phyloP scores from a whole-genome alignment of 2,329 filamentous ascomycete species.

The Penicillium sp. region DNA sequence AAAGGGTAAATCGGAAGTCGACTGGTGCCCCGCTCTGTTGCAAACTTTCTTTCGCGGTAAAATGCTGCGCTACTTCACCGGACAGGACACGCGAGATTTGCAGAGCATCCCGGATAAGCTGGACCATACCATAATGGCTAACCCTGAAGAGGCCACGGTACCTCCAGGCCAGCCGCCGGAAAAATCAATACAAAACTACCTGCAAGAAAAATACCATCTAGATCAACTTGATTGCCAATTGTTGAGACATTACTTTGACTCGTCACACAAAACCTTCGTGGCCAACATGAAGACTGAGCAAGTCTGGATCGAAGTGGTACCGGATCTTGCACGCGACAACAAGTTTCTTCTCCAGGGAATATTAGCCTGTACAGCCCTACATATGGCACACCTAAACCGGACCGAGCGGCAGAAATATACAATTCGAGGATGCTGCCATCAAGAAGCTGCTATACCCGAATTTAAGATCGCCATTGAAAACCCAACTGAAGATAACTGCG shows the following conservation, averaged over 20 bases:
- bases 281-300: conserved; percentile 8
- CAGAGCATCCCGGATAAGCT: neutral
- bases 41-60: conserved; percentile 38
- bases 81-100: neutral
- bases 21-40: conserved; percentile 27
- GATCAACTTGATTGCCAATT: conserved; percentile 14
- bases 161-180: neutral
- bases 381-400: conserved; percentile 38
- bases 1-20: conserved; percentile 9
- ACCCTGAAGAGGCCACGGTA: neutral
- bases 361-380: conserved; percentile 45
- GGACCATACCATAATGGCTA: neutral
- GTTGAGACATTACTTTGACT: conserved; percentile 26
- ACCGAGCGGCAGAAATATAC: conserved; percentile 16
- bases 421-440: conserved; percentile 20
- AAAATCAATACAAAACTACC: neutral
- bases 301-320: conserved; percentile 40
- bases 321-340: conserved; percentile 39
- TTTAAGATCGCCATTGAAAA: conserved; percentile 23
- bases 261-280: conserved; percentile 23
- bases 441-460: conserved; percentile 31
- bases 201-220: conserved; percentile 8
- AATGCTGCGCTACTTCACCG: conserved; percentile 32
- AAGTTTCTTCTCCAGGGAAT: conserved; percentile 48
- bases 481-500: conserved; percentile 17